phyloP scores from a whole-genome alignment of 208 protist species.

The Leishmania tropica region DNA sequence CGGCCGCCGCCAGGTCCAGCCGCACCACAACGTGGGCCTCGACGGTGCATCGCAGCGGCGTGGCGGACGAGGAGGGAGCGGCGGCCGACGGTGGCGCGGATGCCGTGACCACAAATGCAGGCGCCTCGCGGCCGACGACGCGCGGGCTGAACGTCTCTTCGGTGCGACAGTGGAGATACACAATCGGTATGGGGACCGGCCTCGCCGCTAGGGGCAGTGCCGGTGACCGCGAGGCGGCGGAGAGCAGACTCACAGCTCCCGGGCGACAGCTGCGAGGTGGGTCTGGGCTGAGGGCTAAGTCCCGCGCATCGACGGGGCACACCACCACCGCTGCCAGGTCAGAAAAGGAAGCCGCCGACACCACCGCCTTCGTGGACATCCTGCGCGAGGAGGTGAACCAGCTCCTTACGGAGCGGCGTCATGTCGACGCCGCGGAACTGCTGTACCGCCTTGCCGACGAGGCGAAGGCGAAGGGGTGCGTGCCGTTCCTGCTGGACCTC shows the following conservation, averaged over 20 bases:
- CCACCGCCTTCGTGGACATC: conserved; percentile 66
- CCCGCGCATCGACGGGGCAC: not conserved
- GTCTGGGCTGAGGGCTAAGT: not conserved
- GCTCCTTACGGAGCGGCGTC: conserved; percentile 67
- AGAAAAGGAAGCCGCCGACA: conserved; percentile 39
- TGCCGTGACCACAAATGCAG: conserved; percentile 4
- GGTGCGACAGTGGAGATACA: conserved; percentile 61
- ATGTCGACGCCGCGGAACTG: conserved; percentile 70
- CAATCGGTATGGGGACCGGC: conserved; percentile 24
- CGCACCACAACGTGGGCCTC: conserved; percentile 20
- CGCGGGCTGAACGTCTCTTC: conserved; percentile 69
- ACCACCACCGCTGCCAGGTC: conserved; percentile 10
- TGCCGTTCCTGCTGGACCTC: conserved; percentile 68
- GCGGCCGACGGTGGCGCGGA: conserved; percentile 4
- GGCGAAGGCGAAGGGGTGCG: conserved; percentile 55
- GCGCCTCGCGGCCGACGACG: conserved; percentile 53
- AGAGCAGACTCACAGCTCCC: not conserved
- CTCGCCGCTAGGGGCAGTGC: conserved; percentile 8
- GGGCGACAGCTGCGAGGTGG: conserved; percentile 3
- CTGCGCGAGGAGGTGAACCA: conserved; percentile 70
- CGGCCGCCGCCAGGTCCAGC: conserved; percentile 12
- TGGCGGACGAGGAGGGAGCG: not conserved
- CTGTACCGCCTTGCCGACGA: conserved; percentile 60
- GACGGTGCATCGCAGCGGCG: conserved; percentile 12
- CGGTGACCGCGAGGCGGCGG: conserved; percentile 11